These are phyloP conservation scores for Aechmea fasciata DNA, from an alignment of 176 grass and related monocot genomes.

Conservation along the genomic window DNA sequence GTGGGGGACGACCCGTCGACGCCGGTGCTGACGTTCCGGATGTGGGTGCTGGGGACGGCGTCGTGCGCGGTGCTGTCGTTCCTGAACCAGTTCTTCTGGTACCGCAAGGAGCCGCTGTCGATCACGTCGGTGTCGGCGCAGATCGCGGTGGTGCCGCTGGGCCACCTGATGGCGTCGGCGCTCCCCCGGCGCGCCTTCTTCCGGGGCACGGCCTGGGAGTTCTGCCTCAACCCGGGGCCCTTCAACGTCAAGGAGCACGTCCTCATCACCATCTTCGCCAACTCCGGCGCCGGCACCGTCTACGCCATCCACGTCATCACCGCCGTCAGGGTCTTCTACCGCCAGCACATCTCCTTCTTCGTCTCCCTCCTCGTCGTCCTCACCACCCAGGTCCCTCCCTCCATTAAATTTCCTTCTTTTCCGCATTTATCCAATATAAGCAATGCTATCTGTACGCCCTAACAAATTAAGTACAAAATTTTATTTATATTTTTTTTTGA, in stretches of 20 bases:
- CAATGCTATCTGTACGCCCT: too few species aligned
- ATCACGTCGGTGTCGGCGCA: slow-evolving; percentile 91
- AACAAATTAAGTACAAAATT: too few species aligned
- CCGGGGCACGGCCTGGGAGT: slow-evolving; percentile 41
- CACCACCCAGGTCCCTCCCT: slow-evolving; percentile 53
- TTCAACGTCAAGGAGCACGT: slow-evolving; percentile 98
- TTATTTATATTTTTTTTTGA: too few species aligned
- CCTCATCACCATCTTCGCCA: slow-evolving; percentile 93
- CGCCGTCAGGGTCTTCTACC: slow-evolving; percentile 79
- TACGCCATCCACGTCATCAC: slow-evolving; percentile 85
- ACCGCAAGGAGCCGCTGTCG: slow-evolving; percentile 81
- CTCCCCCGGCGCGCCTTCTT: slow-evolving; percentile 32
- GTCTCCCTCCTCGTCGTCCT: slow-evolving; percentile 81
- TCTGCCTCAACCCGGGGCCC: slow-evolving; percentile 69
- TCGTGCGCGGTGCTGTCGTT: slow-evolving; percentile 81
- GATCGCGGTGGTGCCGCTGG: slow-evolving; percentile 84
- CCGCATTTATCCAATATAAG: too few species aligned
- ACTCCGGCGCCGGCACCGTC: slow-evolving; percentile 85
- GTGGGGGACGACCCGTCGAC: slow-evolving; percentile 50
- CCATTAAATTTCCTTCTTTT: too few species aligned
- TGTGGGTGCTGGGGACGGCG: slow-evolving; percentile 79
- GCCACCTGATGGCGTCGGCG: slow-evolving; percentile 51
- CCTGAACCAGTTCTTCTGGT: slow-evolving; percentile 97
- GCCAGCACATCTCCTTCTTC: slow-evolving; percentile 72
- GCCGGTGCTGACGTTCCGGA: slow-evolving; percentile 79